A percentile compares a stretch with the other conserved stretches of the same genome.
Conservation (phyloP, 78 protist species). For the Thecamonas trahens region DNA sequence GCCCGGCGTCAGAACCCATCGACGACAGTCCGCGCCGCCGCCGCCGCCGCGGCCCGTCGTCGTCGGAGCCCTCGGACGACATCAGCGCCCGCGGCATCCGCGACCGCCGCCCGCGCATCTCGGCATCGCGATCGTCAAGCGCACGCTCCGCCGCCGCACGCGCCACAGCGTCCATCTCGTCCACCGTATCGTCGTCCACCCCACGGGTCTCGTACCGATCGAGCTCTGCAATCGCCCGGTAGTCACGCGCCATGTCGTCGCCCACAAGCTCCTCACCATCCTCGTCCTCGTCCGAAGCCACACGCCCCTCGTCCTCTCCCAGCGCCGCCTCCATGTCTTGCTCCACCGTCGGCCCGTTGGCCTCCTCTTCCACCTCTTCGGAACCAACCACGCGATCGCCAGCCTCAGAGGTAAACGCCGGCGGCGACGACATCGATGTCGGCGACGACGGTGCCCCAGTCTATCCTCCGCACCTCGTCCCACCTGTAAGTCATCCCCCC, state of each 20-base stretch:
- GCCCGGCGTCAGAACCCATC: neutral
- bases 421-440: too few relatives aligned
- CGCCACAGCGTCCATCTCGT: neutral
- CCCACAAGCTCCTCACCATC: constrained; percentile 4
- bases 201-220: neutral
- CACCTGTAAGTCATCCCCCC: too few relatives aligned
- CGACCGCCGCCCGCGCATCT: neutral
- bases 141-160: neutral
- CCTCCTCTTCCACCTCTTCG: too few relatives aligned
- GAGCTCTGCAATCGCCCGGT: neutral
- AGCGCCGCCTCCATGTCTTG: neutral
- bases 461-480: too few relatives aligned
- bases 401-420: too few relatives aligned
- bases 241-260: constrained; percentile 4
- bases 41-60: too few relatives aligned
- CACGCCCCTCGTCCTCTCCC: too few relatives aligned
- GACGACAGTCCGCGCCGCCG: too few relatives aligned
- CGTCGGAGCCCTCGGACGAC: too few relatives aligned
- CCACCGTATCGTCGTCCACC: constrained; percentile 1
- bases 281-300: neutral
- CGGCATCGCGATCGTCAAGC: neutral
- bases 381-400: too few relatives aligned
- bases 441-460: too few relatives aligned
- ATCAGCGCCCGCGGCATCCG: neutral
- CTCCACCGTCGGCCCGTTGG: too few relatives aligned